phyloP scores from a whole-genome alignment of 768 basidiomycete genomes.

The Galerina marginata region DNA sequence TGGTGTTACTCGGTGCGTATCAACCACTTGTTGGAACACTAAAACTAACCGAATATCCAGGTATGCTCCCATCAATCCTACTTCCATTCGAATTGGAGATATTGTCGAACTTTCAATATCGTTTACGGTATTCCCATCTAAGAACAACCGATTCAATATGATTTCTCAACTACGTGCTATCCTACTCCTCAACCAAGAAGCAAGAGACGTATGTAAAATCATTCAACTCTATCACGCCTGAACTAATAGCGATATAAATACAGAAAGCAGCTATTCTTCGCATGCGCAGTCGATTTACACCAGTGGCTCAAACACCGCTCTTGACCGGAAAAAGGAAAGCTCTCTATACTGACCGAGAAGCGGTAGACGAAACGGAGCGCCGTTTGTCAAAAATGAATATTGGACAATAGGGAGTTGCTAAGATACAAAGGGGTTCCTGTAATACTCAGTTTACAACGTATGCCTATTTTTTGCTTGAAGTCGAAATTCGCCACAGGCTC shows the following conservation, averaged over 20 bases:
- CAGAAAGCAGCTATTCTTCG: not conserved
- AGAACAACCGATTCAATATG: not conserved
- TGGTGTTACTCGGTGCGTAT: not conserved
- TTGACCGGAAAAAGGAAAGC: too few species aligned
- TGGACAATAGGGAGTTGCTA: too few species aligned
- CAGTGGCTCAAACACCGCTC: too few species aligned
- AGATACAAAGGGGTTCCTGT: too few species aligned
- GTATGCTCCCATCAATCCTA: not conserved
- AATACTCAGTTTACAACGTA: too few species aligned
- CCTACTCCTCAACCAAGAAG: not conserved
- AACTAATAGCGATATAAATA: not conserved
- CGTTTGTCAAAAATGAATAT: too few species aligned
- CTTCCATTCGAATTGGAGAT: not conserved
- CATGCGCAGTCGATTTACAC: too few species aligned
- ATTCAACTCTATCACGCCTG: too few species aligned
- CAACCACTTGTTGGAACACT: not conserved
- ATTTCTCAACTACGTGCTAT: not conserved
- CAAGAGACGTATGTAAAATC: not conserved
- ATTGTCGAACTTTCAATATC: not conserved
- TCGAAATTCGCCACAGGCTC: too few species aligned
- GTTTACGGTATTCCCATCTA: not conserved
- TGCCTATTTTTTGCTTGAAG: too few species aligned
- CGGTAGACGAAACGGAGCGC: too few species aligned
- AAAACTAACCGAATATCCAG: not conserved
- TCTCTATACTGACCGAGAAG: too few species aligned